Conservation (phyloP, 345 rosid species). For the Citrus cavaleriei region DNA sequence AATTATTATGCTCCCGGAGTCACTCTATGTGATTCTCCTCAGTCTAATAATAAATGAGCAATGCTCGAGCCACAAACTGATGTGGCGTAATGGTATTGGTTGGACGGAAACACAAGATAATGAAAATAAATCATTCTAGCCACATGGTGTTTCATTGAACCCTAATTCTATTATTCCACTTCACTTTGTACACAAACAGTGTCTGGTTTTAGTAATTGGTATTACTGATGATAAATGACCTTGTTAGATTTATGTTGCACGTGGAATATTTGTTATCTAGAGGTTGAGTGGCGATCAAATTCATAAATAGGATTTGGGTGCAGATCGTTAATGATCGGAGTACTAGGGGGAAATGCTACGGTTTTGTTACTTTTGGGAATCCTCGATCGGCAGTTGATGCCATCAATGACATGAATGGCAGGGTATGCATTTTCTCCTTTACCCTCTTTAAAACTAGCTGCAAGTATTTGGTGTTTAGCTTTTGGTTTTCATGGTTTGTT, state of each 20-base stretch:
- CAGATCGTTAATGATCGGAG: constrained; percentile 74
- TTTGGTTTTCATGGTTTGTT: neutral
- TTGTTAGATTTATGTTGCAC: neutral
- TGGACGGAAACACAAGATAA: too few relatives aligned
- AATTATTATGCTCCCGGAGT: neutral
- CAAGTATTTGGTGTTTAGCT: neutral
- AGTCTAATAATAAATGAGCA: neutral
- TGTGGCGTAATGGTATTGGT: neutral
- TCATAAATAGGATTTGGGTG: neutral
- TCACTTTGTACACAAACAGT: neutral
- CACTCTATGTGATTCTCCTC: neutral
- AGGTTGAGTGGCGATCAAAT: neutral
- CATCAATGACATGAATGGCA: constrained; percentile 80
- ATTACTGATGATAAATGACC: too few relatives aligned
- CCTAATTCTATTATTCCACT: neutral
- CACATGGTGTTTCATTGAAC: neutral
- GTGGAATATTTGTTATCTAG: neutral
- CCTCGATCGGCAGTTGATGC: constrained; percentile 82
- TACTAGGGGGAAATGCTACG: constrained; percentile 77
- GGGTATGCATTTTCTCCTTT: constrained; percentile 46
- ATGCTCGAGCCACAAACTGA: too few relatives aligned
- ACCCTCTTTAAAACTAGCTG: neutral
- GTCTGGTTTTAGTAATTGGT: too few relatives aligned
- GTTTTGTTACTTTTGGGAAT: constrained; percentile 76
- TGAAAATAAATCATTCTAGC: neutral